Percentiles rank a stretch among this genome's conserved stretches.
Conservation (phyloP, 2,329 filamentous ascomycete genomes). For the Nectriaceae sp. region DNA sequence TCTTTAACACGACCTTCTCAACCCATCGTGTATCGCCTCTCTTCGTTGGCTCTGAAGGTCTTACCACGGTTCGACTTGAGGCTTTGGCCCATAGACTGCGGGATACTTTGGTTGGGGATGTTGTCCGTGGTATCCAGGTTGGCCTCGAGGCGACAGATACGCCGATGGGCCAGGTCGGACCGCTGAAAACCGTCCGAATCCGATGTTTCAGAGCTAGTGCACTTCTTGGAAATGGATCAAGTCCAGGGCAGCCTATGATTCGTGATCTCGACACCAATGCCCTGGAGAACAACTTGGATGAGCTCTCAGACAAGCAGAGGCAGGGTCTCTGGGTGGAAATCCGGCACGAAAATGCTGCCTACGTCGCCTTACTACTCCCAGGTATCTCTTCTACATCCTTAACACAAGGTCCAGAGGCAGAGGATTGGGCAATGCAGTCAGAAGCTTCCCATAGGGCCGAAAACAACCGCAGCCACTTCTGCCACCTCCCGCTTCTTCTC, state of each 20-base stretch:
- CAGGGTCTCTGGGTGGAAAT: slow-evolving; percentile 48
- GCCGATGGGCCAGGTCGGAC: slow-evolving; percentile 39
- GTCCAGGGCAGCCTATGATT: background rate
- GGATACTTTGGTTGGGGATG: slow-evolving; percentile 58
- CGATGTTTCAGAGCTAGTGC: slow-evolving; percentile 44
- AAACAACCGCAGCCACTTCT: slow-evolving; percentile 36
- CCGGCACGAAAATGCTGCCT: slow-evolving; percentile 54
- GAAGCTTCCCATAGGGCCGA: slow-evolving; percentile 8
- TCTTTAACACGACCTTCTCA: slow-evolving; percentile 62
- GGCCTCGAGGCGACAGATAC: slow-evolving; percentile 47
- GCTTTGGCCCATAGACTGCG: slow-evolving; percentile 50
- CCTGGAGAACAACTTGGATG: slow-evolving; percentile 15
- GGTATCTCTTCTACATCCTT: slow-evolving; percentile 19
- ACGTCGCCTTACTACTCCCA: slow-evolving; percentile 54
- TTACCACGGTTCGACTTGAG: slow-evolving; percentile 42
- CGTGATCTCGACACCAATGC: slow-evolving; percentile 18
- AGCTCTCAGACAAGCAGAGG: slow-evolving; percentile 26
- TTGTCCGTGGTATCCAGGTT: slow-evolving; percentile 61
- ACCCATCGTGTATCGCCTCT: slow-evolving; percentile 58
- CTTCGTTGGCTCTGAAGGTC: slow-evolving; percentile 44
- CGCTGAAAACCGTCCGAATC: slow-evolving; percentile 49
- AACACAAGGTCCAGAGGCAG: background rate
- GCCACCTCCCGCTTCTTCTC: slow-evolving; percentile 53
- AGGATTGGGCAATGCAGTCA: slow-evolving; percentile 24
- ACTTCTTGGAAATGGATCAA: slow-evolving; percentile 30